Evolutionary conservation across 371 early-diverging fungal genomes (phyloP).

Genomic region (Parasitella parasitica): DNA sequence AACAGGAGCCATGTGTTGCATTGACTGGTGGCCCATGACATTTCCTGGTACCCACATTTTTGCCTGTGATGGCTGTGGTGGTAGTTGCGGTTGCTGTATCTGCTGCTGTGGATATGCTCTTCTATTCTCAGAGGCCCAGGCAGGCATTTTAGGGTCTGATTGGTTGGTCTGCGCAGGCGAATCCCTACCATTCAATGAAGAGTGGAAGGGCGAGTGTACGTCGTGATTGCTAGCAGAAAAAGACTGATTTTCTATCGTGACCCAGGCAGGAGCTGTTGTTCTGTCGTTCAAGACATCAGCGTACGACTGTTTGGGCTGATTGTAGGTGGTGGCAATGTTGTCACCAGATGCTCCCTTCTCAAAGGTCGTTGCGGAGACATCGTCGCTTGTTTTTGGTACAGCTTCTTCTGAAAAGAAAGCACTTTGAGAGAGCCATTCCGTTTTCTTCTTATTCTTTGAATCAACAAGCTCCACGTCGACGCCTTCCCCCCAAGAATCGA

Average conservation of each 20-base stretch:
- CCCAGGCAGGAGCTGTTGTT: slow-evolving; percentile 13
- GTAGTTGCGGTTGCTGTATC: background rate
- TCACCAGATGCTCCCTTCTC: background rate
- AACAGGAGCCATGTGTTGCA: background rate
- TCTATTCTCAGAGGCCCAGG: slow-evolving; percentile 8
- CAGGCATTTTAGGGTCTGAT: slow-evolving; percentile 2
- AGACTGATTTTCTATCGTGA: background rate
- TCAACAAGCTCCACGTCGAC: slow-evolving; percentile 27
- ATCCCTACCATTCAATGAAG: background rate
- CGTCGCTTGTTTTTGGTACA: background rate
- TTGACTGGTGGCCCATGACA: background rate
- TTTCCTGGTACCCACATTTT: background rate
- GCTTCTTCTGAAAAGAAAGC: slow-evolving; percentile 19
- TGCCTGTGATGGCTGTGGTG: background rate
- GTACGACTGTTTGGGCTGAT: background rate
- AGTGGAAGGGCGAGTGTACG: background rate
- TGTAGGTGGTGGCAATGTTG: background rate
- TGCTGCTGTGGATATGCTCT: background rate
- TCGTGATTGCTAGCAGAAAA: background rate
- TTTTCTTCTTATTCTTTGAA: slow-evolving; percentile 11
- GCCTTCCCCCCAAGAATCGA: slow-evolving; percentile 30
- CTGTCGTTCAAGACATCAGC: slow-evolving; percentile 1
- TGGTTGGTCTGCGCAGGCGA: background rate
- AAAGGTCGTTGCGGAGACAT: background rate
- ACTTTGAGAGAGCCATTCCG: slow-evolving; percentile 25